These are phyloP conservation scores for Fusarium redolens DNA, from an alignment of 2,329 filamentous ascomycete genomes.

Conservation along the genomic window DNA sequence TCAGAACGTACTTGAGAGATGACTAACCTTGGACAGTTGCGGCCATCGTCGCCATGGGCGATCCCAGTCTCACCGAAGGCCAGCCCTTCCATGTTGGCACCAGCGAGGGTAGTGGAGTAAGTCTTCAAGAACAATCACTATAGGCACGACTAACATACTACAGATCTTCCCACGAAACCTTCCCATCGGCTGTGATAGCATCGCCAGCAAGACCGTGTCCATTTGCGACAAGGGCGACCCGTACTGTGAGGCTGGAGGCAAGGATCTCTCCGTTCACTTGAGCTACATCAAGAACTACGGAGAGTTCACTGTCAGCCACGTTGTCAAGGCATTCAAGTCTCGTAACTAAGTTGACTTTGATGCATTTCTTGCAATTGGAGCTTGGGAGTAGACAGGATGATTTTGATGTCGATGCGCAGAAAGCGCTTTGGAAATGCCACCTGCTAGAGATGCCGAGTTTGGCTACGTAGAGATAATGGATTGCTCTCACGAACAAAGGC, in stretches of 20 bases:
- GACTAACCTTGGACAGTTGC: constrained; percentile 3
- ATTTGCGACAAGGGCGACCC: constrained; percentile 34
- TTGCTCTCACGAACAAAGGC: neutral
- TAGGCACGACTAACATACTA: neutral
- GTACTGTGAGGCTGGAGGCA: constrained; percentile 29
- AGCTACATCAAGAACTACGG: constrained; percentile 28
- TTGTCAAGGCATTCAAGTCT: constrained; percentile 38
- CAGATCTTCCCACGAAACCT: constrained; percentile 29
- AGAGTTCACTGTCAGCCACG: constrained; percentile 45
- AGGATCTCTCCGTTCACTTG: constrained; percentile 25
- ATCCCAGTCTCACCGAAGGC: constrained; percentile 23
- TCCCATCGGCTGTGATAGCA: constrained; percentile 11
- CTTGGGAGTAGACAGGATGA: neutral
- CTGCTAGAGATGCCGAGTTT: neutral
- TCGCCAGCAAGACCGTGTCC: constrained; percentile 25
- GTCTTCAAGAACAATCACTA: neutral
- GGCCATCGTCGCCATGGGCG: constrained; percentile 21
- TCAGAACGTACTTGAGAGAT: fast-evolving
- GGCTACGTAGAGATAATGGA: neutral
- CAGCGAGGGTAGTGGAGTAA: constrained; percentile 29
- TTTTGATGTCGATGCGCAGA: neutral
- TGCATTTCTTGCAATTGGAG: neutral
- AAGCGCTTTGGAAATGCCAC: neutral
- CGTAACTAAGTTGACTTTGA: neutral
- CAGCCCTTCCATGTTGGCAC: constrained; percentile 26